Conservation (phyloP, 306 rosid species). For the Malus fusca region DNA sequence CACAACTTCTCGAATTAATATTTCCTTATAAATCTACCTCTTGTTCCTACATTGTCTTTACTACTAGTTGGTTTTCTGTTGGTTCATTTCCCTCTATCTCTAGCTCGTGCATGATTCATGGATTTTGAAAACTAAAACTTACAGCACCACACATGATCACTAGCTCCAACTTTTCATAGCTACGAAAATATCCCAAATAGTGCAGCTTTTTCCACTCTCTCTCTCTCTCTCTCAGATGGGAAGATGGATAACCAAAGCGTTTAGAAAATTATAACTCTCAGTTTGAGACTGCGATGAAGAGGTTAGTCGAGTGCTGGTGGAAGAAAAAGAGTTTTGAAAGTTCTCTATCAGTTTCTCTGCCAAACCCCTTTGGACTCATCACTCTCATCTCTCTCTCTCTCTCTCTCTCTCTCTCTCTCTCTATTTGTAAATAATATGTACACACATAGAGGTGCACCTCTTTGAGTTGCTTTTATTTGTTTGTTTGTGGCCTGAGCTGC, state of each 20-base stretch:
- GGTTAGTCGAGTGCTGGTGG: constrained; percentile 85
- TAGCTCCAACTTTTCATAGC: no score
- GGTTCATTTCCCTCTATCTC: background rate
- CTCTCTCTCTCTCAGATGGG: constrained; percentile 34
- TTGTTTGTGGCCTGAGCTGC: background rate
- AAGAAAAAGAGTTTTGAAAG: constrained; percentile 95
- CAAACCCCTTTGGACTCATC: constrained; percentile 43
- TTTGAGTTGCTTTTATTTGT: background rate
- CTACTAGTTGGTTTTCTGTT: background rate
- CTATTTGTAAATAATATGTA: no score
- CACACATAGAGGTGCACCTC: background rate
- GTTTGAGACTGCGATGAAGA: constrained; percentile 83
- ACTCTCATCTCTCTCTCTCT: constrained; percentile 13
- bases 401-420: background rate
- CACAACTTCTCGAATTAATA: no score
- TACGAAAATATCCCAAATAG: background rate
- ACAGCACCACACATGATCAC: background rate
- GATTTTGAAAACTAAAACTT: background rate
- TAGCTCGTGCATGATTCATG: background rate
- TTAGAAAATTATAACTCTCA: constrained; percentile 51
- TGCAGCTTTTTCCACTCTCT: background rate
- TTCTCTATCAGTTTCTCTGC: constrained; percentile 99
- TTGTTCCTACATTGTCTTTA: background rate
- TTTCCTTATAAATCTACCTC: background rate
- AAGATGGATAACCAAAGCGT: constrained; percentile 18